Base-by-base conservation (phyloP, 2,329 filamentous ascomycete species). In the Mariannaea sp. region DNA sequence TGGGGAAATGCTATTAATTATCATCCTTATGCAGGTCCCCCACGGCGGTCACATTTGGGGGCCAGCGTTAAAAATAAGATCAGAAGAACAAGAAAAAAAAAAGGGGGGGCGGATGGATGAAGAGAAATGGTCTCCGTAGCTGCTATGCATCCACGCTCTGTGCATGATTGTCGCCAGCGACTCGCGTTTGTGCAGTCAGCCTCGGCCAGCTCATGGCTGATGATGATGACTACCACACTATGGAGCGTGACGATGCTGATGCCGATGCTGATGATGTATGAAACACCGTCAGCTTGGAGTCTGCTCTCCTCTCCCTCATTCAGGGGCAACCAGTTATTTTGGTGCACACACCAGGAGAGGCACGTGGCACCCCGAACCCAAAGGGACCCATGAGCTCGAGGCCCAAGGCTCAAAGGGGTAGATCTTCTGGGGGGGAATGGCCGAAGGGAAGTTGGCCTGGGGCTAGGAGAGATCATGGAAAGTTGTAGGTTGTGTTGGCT, bases 11-110 rank as follows among this genome's bases (percentile, higher is more conserved):
- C 29, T 44, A 36, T 40, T 49, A 33, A 36, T 40, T 49, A 33
- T 54, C 26, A 29, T 49, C 27, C 29, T 41, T 46, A 43, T 48
- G 45, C 51, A 54, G 45, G 51, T 49, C 45, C 51, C 43, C 29
- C n/a, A 40, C 12, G 40, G 27, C 32, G 19, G 51, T 36, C 29
- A 32, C 30, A 29, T 16, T 8, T 32, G 29, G 22, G 46, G 46
- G 19, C 20, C 22, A 30, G 20, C 27, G 45, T 35, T 22, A 33
- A 41, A 42, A 42, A 49, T 29, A 40, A 36, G 35, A 27, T n/a
- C 16, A 39, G 24, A 39, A 39, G 19, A 24, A 20, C 16, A 16
- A 38, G 35, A 20, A 9, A n/a, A 20, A 19, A 45, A 36, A 9
- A 17, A 24, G 36, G 5, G 19, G 26, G 26, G 12, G 26, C 7